Evolutionary conservation across 495 filamentous ascomycete species (phyloP), one percentile per base, ranked within the genome.

Genomic region (Xylaria longipes): DNA sequence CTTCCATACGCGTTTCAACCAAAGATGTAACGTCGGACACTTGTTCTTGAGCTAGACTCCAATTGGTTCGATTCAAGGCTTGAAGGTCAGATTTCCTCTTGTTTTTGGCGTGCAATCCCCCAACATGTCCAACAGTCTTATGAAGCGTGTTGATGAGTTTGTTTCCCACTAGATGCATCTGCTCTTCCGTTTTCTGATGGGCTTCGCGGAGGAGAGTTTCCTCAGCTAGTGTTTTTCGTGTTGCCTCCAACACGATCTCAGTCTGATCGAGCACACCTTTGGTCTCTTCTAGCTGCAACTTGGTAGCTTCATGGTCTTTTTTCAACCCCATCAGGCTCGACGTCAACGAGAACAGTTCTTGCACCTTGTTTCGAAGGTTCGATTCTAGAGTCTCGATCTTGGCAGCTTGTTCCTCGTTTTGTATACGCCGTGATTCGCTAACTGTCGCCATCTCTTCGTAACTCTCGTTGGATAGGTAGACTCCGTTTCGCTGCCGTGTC

Each of bases 381-480:
- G 87, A 87, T 75, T 98, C 96, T 84, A 98, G 92, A 0, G 94
- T 92, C 75, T 97, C 95, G 60, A 98, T 97, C 80, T 93, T 94
- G 72, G 94, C 93, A 25, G 88, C 87, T 76, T 98, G 95, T 79
- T 99, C 96, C 73, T 97, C 96, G 73, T 91, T 93, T 25, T 97
- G 86, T 68, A 98, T 97, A 33, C 93, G 84, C n/a, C 95, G 89
- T 4, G 94, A 97, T 81, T 98, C 96, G 78, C 92, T 97, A 77
- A 97, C 91, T 61, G 90, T 93, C 0, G 90, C 93, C 79, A 99
- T 90, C 74, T 96, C 91, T 74, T 97, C 94, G 75, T 92, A 97
- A 7, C 82, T 87, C 72, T 97, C 94, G 39, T 90, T 89, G 0
- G 94, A 92, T 50, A 99, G 84, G 77, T 98, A 98, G 7, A 98